These are phyloP conservation scores for Coemansia sp. DNA, from an alignment of 192 early-diverging fungal genomes.

Conservation along the genomic window DNA sequence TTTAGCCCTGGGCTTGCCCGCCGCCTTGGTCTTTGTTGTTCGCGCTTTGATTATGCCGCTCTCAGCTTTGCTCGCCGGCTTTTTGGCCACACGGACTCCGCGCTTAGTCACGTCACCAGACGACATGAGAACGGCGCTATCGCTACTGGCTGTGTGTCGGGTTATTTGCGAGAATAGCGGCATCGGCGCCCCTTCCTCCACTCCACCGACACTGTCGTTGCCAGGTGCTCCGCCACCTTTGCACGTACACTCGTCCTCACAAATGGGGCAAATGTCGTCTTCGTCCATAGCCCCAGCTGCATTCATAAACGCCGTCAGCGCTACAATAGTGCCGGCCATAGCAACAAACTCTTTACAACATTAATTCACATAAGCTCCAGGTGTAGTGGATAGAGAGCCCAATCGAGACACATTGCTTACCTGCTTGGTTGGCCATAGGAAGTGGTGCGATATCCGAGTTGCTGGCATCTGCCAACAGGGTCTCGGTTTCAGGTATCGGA, in stretches of 20 bases:
- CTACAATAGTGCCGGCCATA: neutral
- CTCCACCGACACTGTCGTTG: neutral
- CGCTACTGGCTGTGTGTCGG: constrained; percentile 6
- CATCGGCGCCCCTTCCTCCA: constrained; percentile 11
- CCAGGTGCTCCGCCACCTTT: neutral
- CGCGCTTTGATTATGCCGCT: neutral
- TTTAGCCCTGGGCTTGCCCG: constrained; percentile 16
- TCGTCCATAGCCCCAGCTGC: constrained; percentile 38
- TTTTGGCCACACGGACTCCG: neutral
- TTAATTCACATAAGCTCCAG: neutral
- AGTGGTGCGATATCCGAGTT: neutral
- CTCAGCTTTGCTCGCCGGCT: neutral
- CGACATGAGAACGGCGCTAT: neutral
- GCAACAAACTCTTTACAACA: neutral
- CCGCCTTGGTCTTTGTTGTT: constrained; percentile 8
- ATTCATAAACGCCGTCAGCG: constrained; percentile 19
- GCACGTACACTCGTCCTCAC: constrained; percentile 51
- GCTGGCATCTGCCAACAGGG: neutral
- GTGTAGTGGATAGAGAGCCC: neutral
- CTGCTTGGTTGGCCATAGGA: constrained; percentile 15
- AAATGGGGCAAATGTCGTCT: constrained; percentile 52
- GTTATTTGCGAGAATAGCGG: constrained; percentile 36
- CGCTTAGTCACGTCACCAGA: neutral
- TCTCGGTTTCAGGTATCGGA: neutral
- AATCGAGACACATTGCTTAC: constrained; percentile 11